Base-by-base conservation (phyloP, 1,139 yeast species). In the Magnusiomyces paraingens region DNA sequence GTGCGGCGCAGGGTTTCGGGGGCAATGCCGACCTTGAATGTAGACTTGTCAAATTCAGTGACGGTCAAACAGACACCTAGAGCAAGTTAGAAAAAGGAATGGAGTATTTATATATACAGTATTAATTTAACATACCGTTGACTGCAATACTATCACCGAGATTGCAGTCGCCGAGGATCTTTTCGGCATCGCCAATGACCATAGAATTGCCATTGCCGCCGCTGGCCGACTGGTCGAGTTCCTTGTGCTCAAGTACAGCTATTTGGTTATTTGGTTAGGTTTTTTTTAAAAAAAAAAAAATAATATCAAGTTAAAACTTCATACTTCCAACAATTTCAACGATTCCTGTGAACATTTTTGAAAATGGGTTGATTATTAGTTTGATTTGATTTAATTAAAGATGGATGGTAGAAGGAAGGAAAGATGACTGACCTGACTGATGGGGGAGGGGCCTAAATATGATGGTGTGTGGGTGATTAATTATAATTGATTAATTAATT, bases 141-240 rank as follows among this genome's bases (percentile, higher is more conserved):
- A 93, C 81, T 47, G 93, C 81, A 55, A 93, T 94, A 11, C 96
- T 87, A 70, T 93, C 99, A 6, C 99, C 99, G 49, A 90, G 72
- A 65, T 89, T 89, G 57, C 89, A 91, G 67, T 93, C 99, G 0
- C 66, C 77, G 15, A 93, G 74, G 44, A 94, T 82, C 3, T 73
- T 70, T 0, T 76, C 66, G 42, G 93, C 87, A 57, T 86, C 82
- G 1, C 76, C 74, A 50, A 93, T 80, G 2, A 82, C 79, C 50
- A 88, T 67, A 0, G 95, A 82, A 2, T 83, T 86, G 5, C 96
- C 96, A 60, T 84, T 79, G 1, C 94, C 95, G 2, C 95, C 95
- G 1, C 84, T 72, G 42, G 70, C 75, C 1, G 83, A 61, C 6
- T 71, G 62, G 62, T 88, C 96, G 3, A 72, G 66, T 43, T 68